Evolutionary conservation across 352 stramenopile species (phyloP), one percentile per base, ranked within the genome.

Genomic region (Peronospora tabacina): DNA sequence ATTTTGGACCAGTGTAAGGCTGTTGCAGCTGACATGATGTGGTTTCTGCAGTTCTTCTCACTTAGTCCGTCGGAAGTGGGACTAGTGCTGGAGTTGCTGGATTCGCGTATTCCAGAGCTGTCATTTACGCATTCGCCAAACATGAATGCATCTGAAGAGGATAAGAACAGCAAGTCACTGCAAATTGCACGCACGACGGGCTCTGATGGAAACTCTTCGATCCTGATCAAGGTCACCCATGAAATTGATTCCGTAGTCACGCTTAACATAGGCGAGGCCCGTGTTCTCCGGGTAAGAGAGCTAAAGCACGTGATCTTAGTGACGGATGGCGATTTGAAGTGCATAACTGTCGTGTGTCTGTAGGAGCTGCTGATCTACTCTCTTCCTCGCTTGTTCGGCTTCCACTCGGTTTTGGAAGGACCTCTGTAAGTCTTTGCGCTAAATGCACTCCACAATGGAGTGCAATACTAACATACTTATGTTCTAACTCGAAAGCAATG

Each of bases 361-460:
- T 49, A 85, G 66, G 82, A 92, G 52, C 61, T 92, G 34, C 62
- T 92, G 32, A 66, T 61, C 35, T 92, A 88, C 65, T 87, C 78
- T 34, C 62, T 92, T 30, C 82, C 82, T 26, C 76, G 76, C 26
- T 49, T 92, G 28, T 78, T 79, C 38, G 82, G 82, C 45, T 92
- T 85, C 61, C 76, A 92, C 59, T 81, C 69, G 16, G 66, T 80
- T 32, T 62, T 92, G 9, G 82, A 90, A 56, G 82, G 70, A 44
- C 63, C 76, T 36, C 52, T 74, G 79, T 90, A 75, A 61, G 77
- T 59, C 32, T 34, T 38, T 5, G 11, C 9, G 38, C 19, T 50
- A 34, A 33, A 12, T 32, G 5, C 6, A 28, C 7, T 5, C 11
- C 29, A 12, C 19, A 3, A 26, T 20, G 8, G 20, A 13, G 5